Evolutionary conservation across 148 eudicot species (phyloP).

Genomic region (Nepenthes mirabilis): DNA sequence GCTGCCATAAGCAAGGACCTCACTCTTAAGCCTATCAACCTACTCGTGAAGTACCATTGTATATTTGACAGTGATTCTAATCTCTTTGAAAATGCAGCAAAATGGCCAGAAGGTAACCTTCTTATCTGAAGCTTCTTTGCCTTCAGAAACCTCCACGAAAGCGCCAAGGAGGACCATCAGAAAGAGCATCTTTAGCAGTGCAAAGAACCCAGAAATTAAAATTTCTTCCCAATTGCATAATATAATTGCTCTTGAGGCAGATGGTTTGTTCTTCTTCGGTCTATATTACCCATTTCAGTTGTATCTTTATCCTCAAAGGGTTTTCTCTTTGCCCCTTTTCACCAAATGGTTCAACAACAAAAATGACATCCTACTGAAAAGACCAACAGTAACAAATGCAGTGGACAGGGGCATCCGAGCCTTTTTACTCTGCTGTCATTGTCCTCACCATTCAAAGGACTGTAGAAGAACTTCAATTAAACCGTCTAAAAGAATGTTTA

Average conservation of each 20-base stretch:
- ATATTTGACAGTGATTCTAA: conserved; percentile 66
- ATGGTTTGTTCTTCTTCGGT: conserved; percentile 7
- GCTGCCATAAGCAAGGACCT: conserved; percentile 70
- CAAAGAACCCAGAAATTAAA: conserved; percentile 64
- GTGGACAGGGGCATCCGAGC: conserved; percentile 20
- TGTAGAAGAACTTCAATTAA: background rate
- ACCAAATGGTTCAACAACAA: conserved; percentile 77
- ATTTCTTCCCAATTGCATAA: conserved; percentile 61
- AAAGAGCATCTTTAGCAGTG: conserved; percentile 49
- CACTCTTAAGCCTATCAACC: conserved; percentile 61
- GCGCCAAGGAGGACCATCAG: conserved; percentile 61
- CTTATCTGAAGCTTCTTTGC: conserved; percentile 45
- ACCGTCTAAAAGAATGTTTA: too few species aligned
- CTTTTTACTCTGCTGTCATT: conserved; percentile 13
- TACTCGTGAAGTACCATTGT: conserved; percentile 64
- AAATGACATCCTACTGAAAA: conserved; percentile 42
- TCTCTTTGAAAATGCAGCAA: conserved; percentile 42
- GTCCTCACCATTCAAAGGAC: conserved; percentile 31
- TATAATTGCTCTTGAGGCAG: background rate
- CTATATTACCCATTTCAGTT: conserved; percentile 35
- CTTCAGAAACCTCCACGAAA: conserved; percentile 75
- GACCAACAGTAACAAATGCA: conserved; percentile 41
- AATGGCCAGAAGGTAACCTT: conserved; percentile 51
- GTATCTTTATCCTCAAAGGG: conserved; percentile 52
- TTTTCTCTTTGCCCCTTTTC: conserved; percentile 58